Evolutionary conservation across 345 rosid genomes (phyloP), one percentile per base, ranked within the genome.

Genomic region (Dovyalis caffra): DNA sequence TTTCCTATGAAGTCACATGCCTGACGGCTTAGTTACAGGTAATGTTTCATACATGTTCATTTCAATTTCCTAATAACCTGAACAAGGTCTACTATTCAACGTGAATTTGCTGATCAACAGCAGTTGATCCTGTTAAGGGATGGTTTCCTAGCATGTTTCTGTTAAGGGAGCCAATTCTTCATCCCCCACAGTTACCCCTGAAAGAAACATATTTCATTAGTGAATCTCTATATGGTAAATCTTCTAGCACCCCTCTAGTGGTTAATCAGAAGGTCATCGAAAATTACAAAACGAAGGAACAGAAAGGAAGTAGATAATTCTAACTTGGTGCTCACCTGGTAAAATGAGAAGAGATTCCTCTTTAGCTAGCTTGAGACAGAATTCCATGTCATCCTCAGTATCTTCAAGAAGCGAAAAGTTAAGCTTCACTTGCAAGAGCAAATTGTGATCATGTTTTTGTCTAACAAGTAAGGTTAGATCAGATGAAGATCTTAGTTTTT

Each of bases 161-260:
- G 85, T 77, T 51, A 89, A 58, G 21, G 88, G 23, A 89, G 77
- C 92, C 92, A 88, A 61, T 84, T 79, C 75, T 84, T 79, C 77
- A 84, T 29, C 32, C 32, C 90, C 92, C n/a, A 87, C 78, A 5
- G 80, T 72, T 2, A 75, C 64, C 14, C 90, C 88, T 81, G 45
- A 2, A 38, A 45, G 49, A 15, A 14, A 45, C 3, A 3, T 45
- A 45, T 45, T 0, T 45, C 49, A 15, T 45, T 18, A 45, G 49
- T 18, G 49, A 45, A 45, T 45, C 49, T 45, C 0, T 45, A 18
- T 18, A 45, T 15, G 49, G 49, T 45, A 45, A 45, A 15, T 45
- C 49, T 3, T 45, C 3, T 3, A 45, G 49, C 49, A 3, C 14
- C 49, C 45, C 45, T 10, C n/a, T 8, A 38, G 45, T 2, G 0